A percentile compares a stretch with the other conserved stretches of the same genome.
Evolutionary conservation across 2,329 filamentous ascomycete genomes (phyloP).

Genomic region (Alternaria metachromatica): DNA sequence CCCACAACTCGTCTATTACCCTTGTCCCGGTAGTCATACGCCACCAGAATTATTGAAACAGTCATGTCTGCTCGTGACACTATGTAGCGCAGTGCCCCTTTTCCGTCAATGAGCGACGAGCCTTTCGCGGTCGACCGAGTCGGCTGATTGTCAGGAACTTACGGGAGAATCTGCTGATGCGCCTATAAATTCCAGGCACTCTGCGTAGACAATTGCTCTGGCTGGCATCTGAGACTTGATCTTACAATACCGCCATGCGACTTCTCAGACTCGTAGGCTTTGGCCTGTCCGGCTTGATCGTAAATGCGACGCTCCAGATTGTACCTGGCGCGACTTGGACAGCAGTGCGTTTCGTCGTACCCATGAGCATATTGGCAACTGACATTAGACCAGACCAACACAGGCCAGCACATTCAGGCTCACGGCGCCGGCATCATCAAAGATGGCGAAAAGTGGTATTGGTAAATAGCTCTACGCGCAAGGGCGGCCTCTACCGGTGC

Average conservation of each 20-base stretch:
- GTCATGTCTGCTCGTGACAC: conserved; percentile 17
- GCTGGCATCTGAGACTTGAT: not conserved
- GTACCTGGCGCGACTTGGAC: conserved; percentile 51
- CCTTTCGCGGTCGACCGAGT: not conserved
- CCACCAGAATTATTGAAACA: conserved; percentile 8
- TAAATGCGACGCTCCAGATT: conserved; percentile 45
- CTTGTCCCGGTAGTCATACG: conserved; percentile 16
- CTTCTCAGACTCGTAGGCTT: conserved; percentile 12
- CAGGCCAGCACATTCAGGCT: conserved; percentile 67
- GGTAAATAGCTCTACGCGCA: conserved; percentile 20
- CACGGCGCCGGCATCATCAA: conserved; percentile 70
- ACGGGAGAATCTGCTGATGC: not conserved
- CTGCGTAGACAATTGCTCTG: not conserved
- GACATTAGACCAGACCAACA: conserved; percentile 42
- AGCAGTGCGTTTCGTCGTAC: conserved; percentile 27
- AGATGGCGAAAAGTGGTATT: conserved; percentile 66
- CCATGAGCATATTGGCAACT: not conserved
- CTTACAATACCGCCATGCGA: conserved; percentile 26
- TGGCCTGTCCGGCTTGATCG: conserved; percentile 26
- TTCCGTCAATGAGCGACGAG: conserved; percentile 18
- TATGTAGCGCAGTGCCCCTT: not conserved
- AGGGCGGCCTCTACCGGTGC: not conserved
- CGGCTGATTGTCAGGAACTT: not conserved
- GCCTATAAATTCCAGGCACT: not conserved
- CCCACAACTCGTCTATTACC: conserved; percentile 22